Base-by-base conservation (phyloP, 805 yeast species). In the Monosporozyma servazzii region DNA sequence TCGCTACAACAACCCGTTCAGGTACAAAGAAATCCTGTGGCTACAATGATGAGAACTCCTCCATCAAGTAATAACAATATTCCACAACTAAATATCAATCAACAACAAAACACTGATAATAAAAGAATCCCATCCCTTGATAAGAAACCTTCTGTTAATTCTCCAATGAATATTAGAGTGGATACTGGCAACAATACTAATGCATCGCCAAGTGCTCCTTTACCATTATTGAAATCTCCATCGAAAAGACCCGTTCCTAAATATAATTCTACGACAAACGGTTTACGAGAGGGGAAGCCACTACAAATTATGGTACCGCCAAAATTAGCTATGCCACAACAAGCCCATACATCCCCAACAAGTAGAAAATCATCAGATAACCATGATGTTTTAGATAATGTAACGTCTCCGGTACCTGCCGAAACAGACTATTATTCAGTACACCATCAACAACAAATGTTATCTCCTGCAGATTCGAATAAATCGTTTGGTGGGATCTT, bases 261-360 rank as follows among this genome's bases (percentile, higher is more conserved):
- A 31, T 17, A 29, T 40, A 45, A 33, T 30, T 21, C 20, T 9
- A 45, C 25, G 9, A 36, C 15, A 1, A 42, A 42, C 25, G 33
- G 27, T 7, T 25, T 13, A 17, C 25, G 13, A 18, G 44, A 30
- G 9, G 11, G 25, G 17, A 46, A 29, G 42, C 55, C 55, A 20
- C 49, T 63, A 45, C 55, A 58, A 49, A 55, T 64, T 2, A 43
- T 64, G 50, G 61, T 56, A 61, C 78, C 64, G 60, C 78, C 71
- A 56, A 68, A 60, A 61, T 62, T 70, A 62, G 74, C 69, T 60
- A 72, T 55, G 68, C 80, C 71, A 62, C 82, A 72, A 67, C 73
- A 64, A 71, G 77, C 68, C 51, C 78, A 71, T 70, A 80, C 63
- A 59, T 79, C 69, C 64, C 77, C 73, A 62, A 78, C 62, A 2